Percentiles rank a stretch among this genome's conserved stretches.
Conservation (phyloP, 371 early-diverging fungal genomes). For the Chytridium lagenaria region DNA sequence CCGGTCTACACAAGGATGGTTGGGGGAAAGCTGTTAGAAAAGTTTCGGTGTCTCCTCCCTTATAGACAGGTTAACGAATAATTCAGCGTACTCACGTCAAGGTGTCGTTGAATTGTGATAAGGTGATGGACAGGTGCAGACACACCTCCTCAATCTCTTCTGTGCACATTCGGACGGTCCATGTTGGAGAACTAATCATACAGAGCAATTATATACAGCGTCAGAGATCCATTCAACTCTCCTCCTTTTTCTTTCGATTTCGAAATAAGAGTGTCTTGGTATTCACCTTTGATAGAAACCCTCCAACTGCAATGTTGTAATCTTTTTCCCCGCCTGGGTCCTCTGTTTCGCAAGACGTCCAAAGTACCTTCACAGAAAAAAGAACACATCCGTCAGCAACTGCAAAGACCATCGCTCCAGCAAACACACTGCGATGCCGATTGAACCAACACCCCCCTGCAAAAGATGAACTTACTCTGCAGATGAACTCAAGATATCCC, state of each 20-base stretch:
- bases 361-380: constrained; percentile 44
- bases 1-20: no score
- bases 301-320: constrained; percentile 53
- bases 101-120: constrained; percentile 43
- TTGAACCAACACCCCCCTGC: background rate
- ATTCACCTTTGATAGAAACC: constrained; percentile 48
- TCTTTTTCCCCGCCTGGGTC: constrained; percentile 36
- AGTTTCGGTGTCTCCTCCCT: no score
- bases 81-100: constrained; percentile 39
- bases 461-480: constrained; percentile 46
- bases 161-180: constrained; percentile 34
- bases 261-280: no score
- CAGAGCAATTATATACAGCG: background rate
- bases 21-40: no score
- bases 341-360: constrained; percentile 45
- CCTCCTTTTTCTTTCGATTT: no score
- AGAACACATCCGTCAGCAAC: background rate
- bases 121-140: constrained; percentile 32
- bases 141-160: constrained; percentile 52
- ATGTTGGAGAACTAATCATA: constrained; percentile 25
- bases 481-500: constrained; percentile 49
- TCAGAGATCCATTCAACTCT: no score
- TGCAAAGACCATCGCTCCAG: no score
- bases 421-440: no score
- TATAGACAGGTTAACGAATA: no score